phyloP scores from a whole-genome alignment of 2,329 filamentous ascomycete species.

The Ophiostoma montium region DNA sequence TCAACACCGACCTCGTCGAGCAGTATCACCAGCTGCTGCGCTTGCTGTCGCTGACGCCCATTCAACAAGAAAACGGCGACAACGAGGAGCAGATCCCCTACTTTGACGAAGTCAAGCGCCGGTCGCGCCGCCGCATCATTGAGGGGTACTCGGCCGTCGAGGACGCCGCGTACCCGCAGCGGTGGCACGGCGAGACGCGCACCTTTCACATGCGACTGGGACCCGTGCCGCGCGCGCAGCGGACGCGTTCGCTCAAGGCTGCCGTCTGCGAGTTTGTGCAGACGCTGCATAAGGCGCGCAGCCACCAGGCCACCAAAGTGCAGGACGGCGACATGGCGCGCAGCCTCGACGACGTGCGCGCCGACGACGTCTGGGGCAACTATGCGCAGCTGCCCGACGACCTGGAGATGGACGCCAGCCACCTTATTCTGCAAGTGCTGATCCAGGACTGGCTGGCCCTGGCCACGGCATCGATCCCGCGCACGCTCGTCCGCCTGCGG shows the following conservation, averaged over 20 bases:
- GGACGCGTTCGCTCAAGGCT: no score
- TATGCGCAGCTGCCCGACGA: neutral
- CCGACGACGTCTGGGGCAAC: conserved; percentile 2
- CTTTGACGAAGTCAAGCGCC: no score
- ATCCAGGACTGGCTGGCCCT: neutral
- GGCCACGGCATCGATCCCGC: neutral
- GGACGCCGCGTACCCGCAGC: no score
- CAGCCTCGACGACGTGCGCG: neutral
- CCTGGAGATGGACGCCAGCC: neutral
- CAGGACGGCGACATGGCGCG: neutral
- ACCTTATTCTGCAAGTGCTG: neutral
- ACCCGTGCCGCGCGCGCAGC: no score
- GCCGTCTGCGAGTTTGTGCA: neutral
- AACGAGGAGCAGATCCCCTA: no score
- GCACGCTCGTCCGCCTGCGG: neutral
- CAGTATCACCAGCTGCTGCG: neutral
- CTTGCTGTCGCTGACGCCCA: neutral
- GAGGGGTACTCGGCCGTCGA: no score
- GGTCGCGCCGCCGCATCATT: no score
- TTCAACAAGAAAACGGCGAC: neutral
- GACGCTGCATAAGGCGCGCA: neutral
- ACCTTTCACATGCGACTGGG: no score
- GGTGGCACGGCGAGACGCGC: no score
- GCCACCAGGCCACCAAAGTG: neutral
- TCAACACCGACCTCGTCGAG: neutral